Percentiles rank a stretch among this genome's conserved stretches.
These are phyloP conservation scores for Cladophialophora bantiana DNA, from an alignment of 2,329 filamentous ascomycete species.

Conservation along the genomic window DNA sequence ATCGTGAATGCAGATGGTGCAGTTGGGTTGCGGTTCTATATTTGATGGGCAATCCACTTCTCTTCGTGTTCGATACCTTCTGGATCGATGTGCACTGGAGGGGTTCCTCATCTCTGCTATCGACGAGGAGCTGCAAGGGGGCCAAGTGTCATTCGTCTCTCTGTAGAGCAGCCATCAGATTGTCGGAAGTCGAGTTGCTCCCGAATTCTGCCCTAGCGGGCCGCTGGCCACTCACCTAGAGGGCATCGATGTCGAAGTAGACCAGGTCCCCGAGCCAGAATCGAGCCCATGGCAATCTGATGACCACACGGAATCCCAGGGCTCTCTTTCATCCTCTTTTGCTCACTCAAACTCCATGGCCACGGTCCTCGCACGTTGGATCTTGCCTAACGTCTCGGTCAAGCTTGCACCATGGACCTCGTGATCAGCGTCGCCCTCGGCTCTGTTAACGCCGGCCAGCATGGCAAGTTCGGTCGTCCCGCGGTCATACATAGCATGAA, in stretches of 20 bases:
- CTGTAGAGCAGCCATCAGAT: neutral
- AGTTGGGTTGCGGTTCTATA: neutral
- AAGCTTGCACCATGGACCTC: conserved; percentile 43
- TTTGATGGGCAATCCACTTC: neutral
- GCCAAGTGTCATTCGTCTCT: neutral
- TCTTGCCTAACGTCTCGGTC: conserved; percentile 55
- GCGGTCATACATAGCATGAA: conserved; percentile 52
- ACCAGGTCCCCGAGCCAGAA: neutral
- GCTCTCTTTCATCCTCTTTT: neutral
- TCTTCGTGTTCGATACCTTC: neutral
- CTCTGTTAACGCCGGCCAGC: conserved; percentile 47
- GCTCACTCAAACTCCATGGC: conserved; percentile 56
- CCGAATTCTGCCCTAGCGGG: neutral
- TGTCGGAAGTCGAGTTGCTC: neutral
- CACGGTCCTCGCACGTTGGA: conserved; percentile 55
- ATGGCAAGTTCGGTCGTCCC: conserved; percentile 48
- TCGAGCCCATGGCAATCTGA: neutral
- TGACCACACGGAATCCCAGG: neutral
- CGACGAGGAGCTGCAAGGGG: neutral
- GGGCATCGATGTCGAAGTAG: neutral
- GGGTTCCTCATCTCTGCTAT: neutral
- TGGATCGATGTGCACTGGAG: neutral
- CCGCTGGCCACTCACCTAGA: neutral
- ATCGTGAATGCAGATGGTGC: neutral
- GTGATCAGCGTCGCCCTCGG: conserved; percentile 36